Percentiles rank a stretch among this genome's conserved stretches.
These are phyloP conservation scores for Drosera spatulata DNA, from an alignment of 179 eudicot genomes.

Conservation along the genomic window DNA sequence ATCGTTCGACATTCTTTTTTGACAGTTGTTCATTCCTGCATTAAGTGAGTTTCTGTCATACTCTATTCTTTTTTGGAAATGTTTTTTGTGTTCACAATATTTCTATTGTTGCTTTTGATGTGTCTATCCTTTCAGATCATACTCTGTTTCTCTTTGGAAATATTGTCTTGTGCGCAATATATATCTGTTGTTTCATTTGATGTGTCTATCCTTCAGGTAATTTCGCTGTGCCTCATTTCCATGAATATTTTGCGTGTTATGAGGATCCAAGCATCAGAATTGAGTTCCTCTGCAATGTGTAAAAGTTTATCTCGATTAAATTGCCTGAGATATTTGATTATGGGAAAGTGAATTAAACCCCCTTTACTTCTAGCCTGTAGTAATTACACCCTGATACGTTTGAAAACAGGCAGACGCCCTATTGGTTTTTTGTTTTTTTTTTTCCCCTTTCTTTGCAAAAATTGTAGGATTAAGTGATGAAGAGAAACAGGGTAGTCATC, in stretches of 20 bases:
- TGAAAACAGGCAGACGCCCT: too few species aligned
- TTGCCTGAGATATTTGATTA: too few species aligned
- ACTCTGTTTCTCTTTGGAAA: not conserved
- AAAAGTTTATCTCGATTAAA: too few species aligned
- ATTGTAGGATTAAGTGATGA: too few species aligned
- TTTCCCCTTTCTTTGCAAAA: too few species aligned
- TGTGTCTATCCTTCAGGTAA: not conserved
- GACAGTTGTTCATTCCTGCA: constrained; percentile 96
- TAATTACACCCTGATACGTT: too few species aligned
- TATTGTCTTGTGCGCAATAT: not conserved
- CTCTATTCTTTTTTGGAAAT: not conserved
- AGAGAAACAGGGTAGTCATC: too few species aligned
- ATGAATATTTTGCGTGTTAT: not conserved
- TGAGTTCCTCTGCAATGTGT: too few species aligned
- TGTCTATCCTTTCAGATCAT: not conserved
- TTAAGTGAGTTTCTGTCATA: constrained; percentile 46
- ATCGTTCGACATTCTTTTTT: constrained; percentile 97
- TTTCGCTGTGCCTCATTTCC: not conserved
- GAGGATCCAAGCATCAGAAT: too few species aligned
- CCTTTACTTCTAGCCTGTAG: too few species aligned
- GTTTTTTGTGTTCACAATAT: not conserved
- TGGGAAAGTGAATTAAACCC: too few species aligned
- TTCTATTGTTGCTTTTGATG: not conserved
- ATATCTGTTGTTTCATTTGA: not conserved
- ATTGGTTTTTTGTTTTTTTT: too few species aligned